phyloP scores from a whole-genome alignment of 441 rosid genomes.

The Melastoma candidum region DNA sequence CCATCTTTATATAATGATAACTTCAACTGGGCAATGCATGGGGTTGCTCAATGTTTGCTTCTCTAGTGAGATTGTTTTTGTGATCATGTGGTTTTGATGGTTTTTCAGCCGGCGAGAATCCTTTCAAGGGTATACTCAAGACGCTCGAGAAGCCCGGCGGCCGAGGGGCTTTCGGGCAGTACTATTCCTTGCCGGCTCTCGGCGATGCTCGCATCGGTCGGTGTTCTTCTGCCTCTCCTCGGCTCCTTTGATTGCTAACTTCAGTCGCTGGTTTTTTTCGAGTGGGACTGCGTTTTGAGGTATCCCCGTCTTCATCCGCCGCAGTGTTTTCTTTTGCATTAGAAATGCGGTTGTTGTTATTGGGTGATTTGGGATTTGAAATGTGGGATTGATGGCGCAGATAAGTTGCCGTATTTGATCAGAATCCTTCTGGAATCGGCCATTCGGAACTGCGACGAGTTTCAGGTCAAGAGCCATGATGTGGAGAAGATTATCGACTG shows the following conservation, averaged over 20 bases:
- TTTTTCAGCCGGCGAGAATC: slow-evolving; percentile 37
- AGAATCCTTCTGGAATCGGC: slow-evolving; percentile 65
- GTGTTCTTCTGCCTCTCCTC: slow-evolving; percentile 11
- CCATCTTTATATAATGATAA: too few species aligned
- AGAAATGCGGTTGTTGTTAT: not conserved
- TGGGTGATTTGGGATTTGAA: slow-evolving; percentile 1
- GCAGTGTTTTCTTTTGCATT: not conserved
- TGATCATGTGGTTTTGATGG: slow-evolving; percentile 9
- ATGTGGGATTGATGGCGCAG: slow-evolving; percentile 21
- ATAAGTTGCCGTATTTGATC: slow-evolving; percentile 49
- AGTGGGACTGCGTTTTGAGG: not conserved
- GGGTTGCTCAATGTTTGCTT: not conserved
- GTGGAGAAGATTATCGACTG: slow-evolving; percentile 70
- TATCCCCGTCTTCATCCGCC: too few species aligned
- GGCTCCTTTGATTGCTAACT: not conserved
- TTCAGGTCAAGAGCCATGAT: slow-evolving; percentile 54
- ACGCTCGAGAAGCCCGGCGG: slow-evolving; percentile 39
- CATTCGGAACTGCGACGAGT: slow-evolving; percentile 61
- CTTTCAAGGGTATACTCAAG: slow-evolving; percentile 39
- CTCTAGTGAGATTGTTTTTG: not conserved
- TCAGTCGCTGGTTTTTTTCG: slow-evolving; percentile 11
- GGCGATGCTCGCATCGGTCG: slow-evolving; percentile 57
- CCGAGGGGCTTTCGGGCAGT: slow-evolving; percentile 44
- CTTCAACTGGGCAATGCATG: too few species aligned
- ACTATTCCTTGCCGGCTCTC: slow-evolving; percentile 48